phyloP scores from a whole-genome alignment of 768 basidiomycete species.

The Kwoniella newhampshirensis region DNA sequence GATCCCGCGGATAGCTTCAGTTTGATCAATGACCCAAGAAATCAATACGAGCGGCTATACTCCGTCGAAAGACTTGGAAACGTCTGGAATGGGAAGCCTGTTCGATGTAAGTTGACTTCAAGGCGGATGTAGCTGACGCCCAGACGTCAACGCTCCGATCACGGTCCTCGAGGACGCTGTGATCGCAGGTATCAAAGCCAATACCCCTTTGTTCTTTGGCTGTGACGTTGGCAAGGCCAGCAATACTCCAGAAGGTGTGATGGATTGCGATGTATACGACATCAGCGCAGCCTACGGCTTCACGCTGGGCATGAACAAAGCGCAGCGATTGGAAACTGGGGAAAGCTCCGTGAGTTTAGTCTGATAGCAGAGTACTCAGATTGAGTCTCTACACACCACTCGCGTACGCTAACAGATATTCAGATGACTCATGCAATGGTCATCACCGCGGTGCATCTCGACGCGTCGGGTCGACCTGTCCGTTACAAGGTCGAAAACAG shows the following conservation, averaged over 20 bases:
- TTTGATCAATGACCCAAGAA: conserved; percentile 91
- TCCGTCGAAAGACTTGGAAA: conserved; percentile 92
- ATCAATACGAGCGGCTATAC: conserved; percentile 76
- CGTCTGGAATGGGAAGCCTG: conserved; percentile 78
- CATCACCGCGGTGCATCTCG: conserved; percentile 87
- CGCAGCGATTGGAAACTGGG: conserved; percentile 73
- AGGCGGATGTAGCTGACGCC: conserved; percentile 1
- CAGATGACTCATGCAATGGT: conserved; percentile 87
- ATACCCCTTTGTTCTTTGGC: conserved; percentile 90
- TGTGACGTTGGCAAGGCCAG: conserved; percentile 92
- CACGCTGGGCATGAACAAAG: conserved; percentile 75
- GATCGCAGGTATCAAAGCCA: conserved; percentile 80
- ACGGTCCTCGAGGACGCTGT: conserved; percentile 77
- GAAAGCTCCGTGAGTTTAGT: conserved; percentile 63
- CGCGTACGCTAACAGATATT: background rate
- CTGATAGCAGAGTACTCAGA: too few species aligned
- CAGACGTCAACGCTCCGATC: conserved; percentile 86
- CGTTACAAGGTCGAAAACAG: conserved; percentile 98
- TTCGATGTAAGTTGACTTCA: conserved; percentile 65
- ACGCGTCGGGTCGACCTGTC: conserved; percentile 68
- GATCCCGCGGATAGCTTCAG: conserved; percentile 81
- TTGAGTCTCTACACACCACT: background rate
- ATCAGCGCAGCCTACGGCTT: conserved; percentile 87
- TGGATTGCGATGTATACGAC: conserved; percentile 80
- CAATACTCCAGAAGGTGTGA: conserved; percentile 68